Evolutionary conservation across 2,329 filamentous ascomycete species (phyloP).

Genomic region (Aspergillus sp.): DNA sequence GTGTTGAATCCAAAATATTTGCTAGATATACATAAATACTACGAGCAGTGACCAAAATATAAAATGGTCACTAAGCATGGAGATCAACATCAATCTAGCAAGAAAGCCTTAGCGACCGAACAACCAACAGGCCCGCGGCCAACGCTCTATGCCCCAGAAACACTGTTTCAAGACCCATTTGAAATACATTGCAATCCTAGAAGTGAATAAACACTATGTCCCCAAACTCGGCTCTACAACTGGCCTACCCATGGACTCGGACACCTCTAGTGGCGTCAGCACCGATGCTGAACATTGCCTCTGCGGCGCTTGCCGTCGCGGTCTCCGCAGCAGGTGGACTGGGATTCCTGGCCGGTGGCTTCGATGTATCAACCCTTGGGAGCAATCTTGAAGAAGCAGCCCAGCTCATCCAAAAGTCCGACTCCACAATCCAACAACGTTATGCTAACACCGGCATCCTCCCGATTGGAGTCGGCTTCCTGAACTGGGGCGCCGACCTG

Average conservation of each 20-base stretch:
- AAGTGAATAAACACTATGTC: slow-evolving; percentile 5
- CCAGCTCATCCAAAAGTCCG: slow-evolving; percentile 19
- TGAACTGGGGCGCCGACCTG: slow-evolving; percentile 39
- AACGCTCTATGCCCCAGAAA: not conserved
- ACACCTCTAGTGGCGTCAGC: slow-evolving; percentile 61
- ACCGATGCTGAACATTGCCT: slow-evolving; percentile 68
- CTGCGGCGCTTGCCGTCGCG: slow-evolving; percentile 57
- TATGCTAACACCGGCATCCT: slow-evolving; percentile 23
- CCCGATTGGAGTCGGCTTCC: slow-evolving; percentile 43
- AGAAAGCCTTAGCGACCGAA: not conserved
- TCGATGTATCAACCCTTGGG: slow-evolving; percentile 32
- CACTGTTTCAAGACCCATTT: too few species aligned
- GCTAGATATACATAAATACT: not conserved
- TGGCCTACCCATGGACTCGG: slow-evolving; percentile 59
- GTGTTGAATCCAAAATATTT: not conserved
- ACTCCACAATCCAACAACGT: slow-evolving; percentile 5
- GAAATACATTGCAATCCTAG: not conserved
- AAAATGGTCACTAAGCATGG: not conserved
- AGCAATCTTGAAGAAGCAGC: slow-evolving; percentile 29
- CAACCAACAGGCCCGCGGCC: not conserved
- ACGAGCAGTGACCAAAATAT: too few species aligned
- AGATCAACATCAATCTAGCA: too few species aligned
- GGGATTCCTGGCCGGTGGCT: slow-evolving; percentile 62
- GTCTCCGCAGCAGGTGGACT: slow-evolving; percentile 57
- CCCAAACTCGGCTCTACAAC: slow-evolving; percentile 29